phyloP scores from a whole-genome alignment of 129 eudicot genomes.

The Cynara cardunculus region DNA sequence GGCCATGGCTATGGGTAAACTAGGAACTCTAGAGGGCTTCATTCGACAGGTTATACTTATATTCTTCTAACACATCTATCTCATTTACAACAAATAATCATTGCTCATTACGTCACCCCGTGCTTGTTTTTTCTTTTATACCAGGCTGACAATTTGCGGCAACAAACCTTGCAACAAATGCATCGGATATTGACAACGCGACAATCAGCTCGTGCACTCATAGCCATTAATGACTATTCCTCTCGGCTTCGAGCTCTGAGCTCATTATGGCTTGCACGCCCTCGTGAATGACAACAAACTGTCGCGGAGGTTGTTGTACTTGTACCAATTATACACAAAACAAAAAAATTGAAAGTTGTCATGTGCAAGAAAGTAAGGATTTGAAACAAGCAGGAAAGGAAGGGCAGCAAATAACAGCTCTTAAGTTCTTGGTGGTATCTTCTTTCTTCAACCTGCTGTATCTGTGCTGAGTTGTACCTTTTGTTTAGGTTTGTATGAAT shows the following conservation, averaged over 20 bases:
- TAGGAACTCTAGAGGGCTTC: constrained; percentile 76
- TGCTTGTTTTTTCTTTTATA: background rate
- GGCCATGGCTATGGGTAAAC: constrained; percentile 84
- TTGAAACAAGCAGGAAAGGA: constrained; percentile 23
- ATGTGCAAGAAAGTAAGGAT: constrained; percentile 29
- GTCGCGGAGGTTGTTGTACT: constrained; percentile 19
- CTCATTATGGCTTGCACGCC: constrained; percentile 83
- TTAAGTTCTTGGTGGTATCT: constrained; percentile 19
- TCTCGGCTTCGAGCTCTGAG: constrained; percentile 72
- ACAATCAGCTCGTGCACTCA: constrained; percentile 72
- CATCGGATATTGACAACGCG: constrained; percentile 67
- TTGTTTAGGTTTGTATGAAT: constrained; percentile 26
- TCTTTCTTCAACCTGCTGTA: constrained; percentile 16
- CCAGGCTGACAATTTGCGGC: constrained; percentile 76
- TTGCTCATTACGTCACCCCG: background rate
- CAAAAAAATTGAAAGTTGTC: background rate
- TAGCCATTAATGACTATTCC: constrained; percentile 64
- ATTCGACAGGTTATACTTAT: constrained; percentile 51
- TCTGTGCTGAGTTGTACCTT: constrained; percentile 18
- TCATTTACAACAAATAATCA: background rate
- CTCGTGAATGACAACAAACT: constrained; percentile 47
- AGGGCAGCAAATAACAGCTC: constrained; percentile 18
- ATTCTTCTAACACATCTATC: background rate
- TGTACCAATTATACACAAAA: constrained; percentile 25
- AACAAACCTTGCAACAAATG: constrained; percentile 73